Base-by-base conservation (phyloP, 176 grass and related monocot genomes). In the Aegilops longissima region DNA sequence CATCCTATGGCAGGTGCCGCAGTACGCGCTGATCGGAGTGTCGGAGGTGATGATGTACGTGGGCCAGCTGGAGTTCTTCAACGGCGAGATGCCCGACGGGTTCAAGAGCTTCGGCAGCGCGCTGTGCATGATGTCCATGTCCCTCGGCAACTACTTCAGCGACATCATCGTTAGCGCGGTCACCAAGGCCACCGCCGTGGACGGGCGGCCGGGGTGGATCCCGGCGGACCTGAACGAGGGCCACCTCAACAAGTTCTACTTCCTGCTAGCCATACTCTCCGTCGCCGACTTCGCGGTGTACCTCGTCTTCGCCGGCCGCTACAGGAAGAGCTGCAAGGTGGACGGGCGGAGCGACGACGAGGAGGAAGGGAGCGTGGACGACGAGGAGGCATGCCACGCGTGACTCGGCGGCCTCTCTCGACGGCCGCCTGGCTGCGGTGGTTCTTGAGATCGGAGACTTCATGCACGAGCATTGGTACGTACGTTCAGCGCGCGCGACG, bases 21-120 rank as follows among this genome's bases (percentile, higher is more conserved):
- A 98, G 83, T 98, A 94, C 74, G 70, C 78, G 68, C 82, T 98
- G 33, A 92, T 98, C 21, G 96, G 96, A 17, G 84, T 91, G 29
- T 98, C 96, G 1, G 96, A 98, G 90, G 96, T 98, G 80, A 94
- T 95, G 84, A 98, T 98, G 96, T 98, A 98, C 81, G 96, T 98
- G 3, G 96, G 96, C 0, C 96, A 98, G 84, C 91, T 98, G 12
- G 96, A 98, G 79, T 98, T 98, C 86, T 98, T 98, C 88, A 98
- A 95, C 64, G 67, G 72, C 27, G 88, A 98, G 77, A 90, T 91
- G 59, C 96, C 96, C 34, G 93, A 98, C 56, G 90, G 90, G 40
- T 79, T 98, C 80, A 98, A 94, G 82, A 98, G 96, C 92, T 98
- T 98, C 59, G 96, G 90, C 11, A 98, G 96, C 79, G 93, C 96